phyloP scores from a whole-genome alignment of 2,329 filamentous ascomycete genomes.

The Penicillium frequentans region DNA sequence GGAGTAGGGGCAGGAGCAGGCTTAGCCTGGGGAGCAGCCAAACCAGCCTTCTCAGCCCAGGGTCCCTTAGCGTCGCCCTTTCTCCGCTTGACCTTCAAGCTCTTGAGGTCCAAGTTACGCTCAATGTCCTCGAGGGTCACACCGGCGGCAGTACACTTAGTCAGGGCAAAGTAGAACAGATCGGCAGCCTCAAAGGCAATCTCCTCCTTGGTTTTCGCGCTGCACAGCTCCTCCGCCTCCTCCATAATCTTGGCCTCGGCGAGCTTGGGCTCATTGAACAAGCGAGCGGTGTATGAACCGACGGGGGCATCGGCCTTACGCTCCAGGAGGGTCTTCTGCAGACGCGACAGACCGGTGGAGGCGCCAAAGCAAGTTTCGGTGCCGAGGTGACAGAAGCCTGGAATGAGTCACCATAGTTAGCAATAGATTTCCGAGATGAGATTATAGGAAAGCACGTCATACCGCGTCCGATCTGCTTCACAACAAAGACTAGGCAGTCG shows the following conservation, averaged over 20 bases:
- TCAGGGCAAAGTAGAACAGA: slow-evolving; percentile 91
- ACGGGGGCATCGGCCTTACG: slow-evolving; percentile 80
- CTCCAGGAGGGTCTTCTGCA: slow-evolving; percentile 82
- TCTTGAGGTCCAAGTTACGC: slow-evolving; percentile 89
- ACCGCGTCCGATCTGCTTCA: slow-evolving; percentile 80
- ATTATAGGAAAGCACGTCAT: slow-evolving; percentile 17
- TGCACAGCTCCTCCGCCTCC: slow-evolving; percentile 91
- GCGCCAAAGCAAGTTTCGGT: slow-evolving; percentile 92
- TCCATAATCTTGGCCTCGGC: slow-evolving; percentile 97
- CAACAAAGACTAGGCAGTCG: slow-evolving; percentile 86
- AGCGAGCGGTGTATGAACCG: slow-evolving; percentile 88
- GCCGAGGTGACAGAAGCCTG: slow-evolving; percentile 87
- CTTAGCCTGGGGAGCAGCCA: slow-evolving; percentile 40
- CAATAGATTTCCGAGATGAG: not conserved
- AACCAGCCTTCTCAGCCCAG: slow-evolving; percentile 81
- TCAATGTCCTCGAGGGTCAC: slow-evolving; percentile 88
- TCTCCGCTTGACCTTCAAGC: slow-evolving; percentile 89
- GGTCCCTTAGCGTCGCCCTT: slow-evolving; percentile 92
- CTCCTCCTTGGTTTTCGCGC: slow-evolving; percentile 77
- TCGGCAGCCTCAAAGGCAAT: slow-evolving; percentile 94
- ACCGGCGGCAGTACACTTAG: slow-evolving; percentile 81
- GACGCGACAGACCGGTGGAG: slow-evolving; percentile 73
- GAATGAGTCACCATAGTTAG: slow-evolving; percentile 18
- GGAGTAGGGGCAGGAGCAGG: slow-evolving; percentile 38
- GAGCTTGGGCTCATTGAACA: slow-evolving; percentile 90